Evolutionary conservation across 2,329 filamentous ascomycete genomes (phyloP), one percentile per base, ranked within the genome.

Genomic region (Exophiala aquamarina): DNA sequence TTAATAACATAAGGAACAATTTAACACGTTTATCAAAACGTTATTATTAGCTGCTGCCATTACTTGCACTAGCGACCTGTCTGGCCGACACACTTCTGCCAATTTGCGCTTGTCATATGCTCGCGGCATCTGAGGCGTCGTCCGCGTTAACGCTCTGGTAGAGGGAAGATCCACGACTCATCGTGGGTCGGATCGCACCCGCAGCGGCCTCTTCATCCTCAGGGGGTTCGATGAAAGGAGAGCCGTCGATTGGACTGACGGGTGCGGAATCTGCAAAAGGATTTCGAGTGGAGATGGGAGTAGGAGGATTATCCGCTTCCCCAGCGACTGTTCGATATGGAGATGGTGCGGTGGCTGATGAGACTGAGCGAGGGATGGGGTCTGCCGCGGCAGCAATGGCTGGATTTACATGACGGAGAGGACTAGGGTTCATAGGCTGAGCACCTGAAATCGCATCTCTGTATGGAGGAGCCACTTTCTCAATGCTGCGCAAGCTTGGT

Each of bases 381-480:
- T 53, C 54, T 11, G 52, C 38, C 3, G 41, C 41, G 7, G 21
- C 36, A 4, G 41, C 31, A 26, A 43, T 43, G n/a, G 47, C 29
- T n/a, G 29, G 36, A 28, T 40, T 34, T 13, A 37, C 26, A 21
- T 49, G 14, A 6, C 49, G 50, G 19, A 17, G 17, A 11, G 41
- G 49, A 15, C 23, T 37, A 10, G 50, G 47, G 26, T 41, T 51
- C 3, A 47, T 41, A 10, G 44, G 47, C 11, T 47, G 44, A 31
- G 34, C 45, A 26, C 53, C 49, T 5, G 48, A 50, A 5, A 59
- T 45, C n/a, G 53, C 54, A 34, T 59, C 57, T 44, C 57, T 51
- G 37, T 59, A 59, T 5, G 57, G 57, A 15, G 57, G 57, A 32
- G 57, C 57, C 13, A 59, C 57, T 34, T 59, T 55, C 29, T 58